Base-by-base conservation (phyloP, 257 asterid genomes). In the Jaltomata sinuosa region DNA sequence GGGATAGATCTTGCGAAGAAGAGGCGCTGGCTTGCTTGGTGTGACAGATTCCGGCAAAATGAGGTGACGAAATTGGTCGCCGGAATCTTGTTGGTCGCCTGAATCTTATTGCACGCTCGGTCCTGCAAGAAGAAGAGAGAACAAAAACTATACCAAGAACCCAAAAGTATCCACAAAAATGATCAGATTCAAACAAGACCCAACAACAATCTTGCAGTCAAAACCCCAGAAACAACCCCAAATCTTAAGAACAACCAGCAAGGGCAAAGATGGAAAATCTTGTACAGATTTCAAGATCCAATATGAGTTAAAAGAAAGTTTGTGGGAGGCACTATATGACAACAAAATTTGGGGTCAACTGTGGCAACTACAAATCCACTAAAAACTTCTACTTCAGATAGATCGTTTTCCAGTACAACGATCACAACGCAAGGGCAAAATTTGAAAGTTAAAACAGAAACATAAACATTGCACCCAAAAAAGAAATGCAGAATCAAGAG, bases 121-220 rank as follows among this genome's bases (percentile, higher is more conserved):
- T n/a, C n/a, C n/a, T n/a, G n/a, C n/a, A n/a, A n/a, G n/a, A n/a
- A n/a, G n/a, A n/a, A n/a, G n/a, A n/a, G n/a, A n/a, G n/a, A n/a
- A n/a, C 87, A 81, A 87, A 81, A 87, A 27, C 68, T 32, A 67
- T 15, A 68, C 84, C 81, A 59, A 85, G 27, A 81, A 86, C 80
- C 68, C 36, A 80, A 62, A 52, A 21, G 54, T 29, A 36, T 14
- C 80, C 62, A 31, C 49, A 72, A 27, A 82, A 79, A 47, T 11
- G 29, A 32, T 62, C 10, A 45, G 81, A 61, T 74, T 79, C 11
- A 86, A 62, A 82, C 74, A 87, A 88, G 87, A 55, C 89, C 91
- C 89, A 88, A 85, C 50, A 61, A 87, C 80, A 59, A 87, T 62
- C 76, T 84, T 79, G 85, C 85, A 90, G 80, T 61, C 36, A 81